Base-by-base conservation (phyloP, 768 basidiomycete genomes). In the Suillus lakei region DNA sequence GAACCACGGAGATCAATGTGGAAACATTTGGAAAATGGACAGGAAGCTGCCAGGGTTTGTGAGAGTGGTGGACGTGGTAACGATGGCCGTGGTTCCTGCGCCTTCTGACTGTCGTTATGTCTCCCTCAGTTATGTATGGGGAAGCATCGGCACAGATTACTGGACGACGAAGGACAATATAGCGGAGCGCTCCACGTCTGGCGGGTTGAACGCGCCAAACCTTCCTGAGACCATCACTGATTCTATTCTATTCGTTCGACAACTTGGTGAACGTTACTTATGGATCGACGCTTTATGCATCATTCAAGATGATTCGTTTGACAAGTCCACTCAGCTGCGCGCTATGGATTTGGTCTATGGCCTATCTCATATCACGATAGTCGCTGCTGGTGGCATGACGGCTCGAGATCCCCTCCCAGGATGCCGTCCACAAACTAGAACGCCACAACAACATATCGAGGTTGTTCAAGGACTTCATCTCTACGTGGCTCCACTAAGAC, bases 401-500 rank as follows among this genome's bases (percentile, higher is more conserved):
- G 48, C 23, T 50, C 48, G 23, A 26, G 48, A 50, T 15, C 48
- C 48, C 16, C 48, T 50, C 7, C 48, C 48, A 26, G 48, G 48
- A 50, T 50, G 23, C 23, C 23, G 48, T 8, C 63, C 64, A 34
- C 34, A n/a, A 15, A 36, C 54, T 8, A 34, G 54, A 36, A 16
- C 32, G 7, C 7, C 32, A 6, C n/a, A 56, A 26, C 62, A 62
- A 4, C 26, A 62, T 3, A 56, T 62, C 23, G 59, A 38, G 12
- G 23, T 62, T 5, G 43, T 64, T 4, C 63, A 64, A 26, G 63
- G 63, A 2, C 56, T 64, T 21, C 63, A 64, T 41, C 63, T 64
- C 30, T 50, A 26, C 15, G 48, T 68, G 30, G 68, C 68, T 6
- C 64, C 71, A 16, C 72, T 72, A 18, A 34, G 68, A 13, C 65